Percentiles rank a stretch among this genome's conserved stretches.
Conservation (phyloP, 805 yeast genomes). For the Saccharomyces kudriavzevii region DNA sequence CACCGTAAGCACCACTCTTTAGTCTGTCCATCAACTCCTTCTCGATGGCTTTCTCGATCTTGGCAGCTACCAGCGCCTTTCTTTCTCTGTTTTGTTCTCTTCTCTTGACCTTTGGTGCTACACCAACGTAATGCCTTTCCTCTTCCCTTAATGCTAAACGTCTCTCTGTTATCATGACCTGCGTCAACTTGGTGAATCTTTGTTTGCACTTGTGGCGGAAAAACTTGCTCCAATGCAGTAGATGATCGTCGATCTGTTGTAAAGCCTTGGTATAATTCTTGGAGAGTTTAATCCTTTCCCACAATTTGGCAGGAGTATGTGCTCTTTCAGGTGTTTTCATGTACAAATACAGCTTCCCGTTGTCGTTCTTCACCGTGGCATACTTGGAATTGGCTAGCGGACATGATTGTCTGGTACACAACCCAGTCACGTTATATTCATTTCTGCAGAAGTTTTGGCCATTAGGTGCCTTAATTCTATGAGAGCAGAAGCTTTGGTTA, state of each 20-base stretch:
- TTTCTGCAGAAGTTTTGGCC: slow-evolving; percentile 91
- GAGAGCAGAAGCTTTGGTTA: slow-evolving; percentile 91
- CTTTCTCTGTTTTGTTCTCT: slow-evolving; percentile 92
- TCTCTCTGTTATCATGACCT: slow-evolving; percentile 91
- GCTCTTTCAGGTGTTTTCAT: slow-evolving; percentile 98
- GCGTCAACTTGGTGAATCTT: slow-evolving; percentile 87
- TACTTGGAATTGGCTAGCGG: slow-evolving; percentile 91
- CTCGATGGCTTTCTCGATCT: slow-evolving; percentile 92
- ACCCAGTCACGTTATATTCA: slow-evolving; percentile 91
- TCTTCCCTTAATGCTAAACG: slow-evolving; percentile 83
- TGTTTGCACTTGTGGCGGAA: slow-evolving; percentile 91
- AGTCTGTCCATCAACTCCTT: slow-evolving; percentile 89
- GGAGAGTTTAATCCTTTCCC: slow-evolving; percentile 91
- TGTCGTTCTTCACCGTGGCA: slow-evolving; percentile 76
- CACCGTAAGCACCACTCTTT: slow-evolving; percentile 97
- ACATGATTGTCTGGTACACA: slow-evolving; percentile 88
- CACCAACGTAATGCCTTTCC: slow-evolving; percentile 88
- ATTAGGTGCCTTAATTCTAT: slow-evolving; percentile 80
- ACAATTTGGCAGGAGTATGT: slow-evolving; percentile 84
- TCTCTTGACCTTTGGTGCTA: slow-evolving; percentile 88
- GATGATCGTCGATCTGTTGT: slow-evolving; percentile 77
- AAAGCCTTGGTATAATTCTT: slow-evolving; percentile 85
- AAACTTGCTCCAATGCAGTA: slow-evolving; percentile 89
- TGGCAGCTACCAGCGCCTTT: slow-evolving; percentile 93
- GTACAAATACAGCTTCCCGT: slow-evolving; percentile 74